Base-by-base conservation (phyloP, 2,329 filamentous ascomycete genomes). In the Ophiostoma piceae region DNA sequence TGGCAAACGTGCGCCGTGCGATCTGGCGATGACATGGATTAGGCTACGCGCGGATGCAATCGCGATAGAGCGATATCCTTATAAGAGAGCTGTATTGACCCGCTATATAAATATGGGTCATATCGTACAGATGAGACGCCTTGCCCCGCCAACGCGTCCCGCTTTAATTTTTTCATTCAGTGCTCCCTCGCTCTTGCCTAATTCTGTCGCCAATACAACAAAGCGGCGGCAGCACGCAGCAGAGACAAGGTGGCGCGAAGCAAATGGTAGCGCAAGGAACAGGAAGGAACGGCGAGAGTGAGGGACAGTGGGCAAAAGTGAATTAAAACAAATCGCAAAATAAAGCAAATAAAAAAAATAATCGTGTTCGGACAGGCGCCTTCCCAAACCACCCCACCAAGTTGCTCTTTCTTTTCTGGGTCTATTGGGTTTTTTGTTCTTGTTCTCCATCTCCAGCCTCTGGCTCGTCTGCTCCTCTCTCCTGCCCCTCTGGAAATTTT, bases 381-480 rank as follows among this genome's bases (percentile, higher is more conserved):
- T 65, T 22, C 62, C 35, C 62, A 64, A 26, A 66, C 6, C 39
- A 67, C 66, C 66, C 66, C 66, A 67, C 66, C 66, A 67, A 51
- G 32, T 9, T 26, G 37, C 39, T 65, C 37, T 39, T 65, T 47
- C 43, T 47, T 47, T 41, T 47, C 19, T 47, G 43, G 43, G 19
- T 9, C 37, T 65, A 19, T 39, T 41, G 5, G 43, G 22, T 66
- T 66, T 66, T 66, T 41, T 66, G 35, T 35, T 35, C 26, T 65
- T 16, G 11, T 35, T 51, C 64, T 47, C 70, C 66, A 71, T 69
- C 65, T 43, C 69, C 72, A 71, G 43, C 71, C 68, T 70, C 68
- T 43, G n/a, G 26, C 26, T 29, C 26, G 26, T 29, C 26, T 29
- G 16, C 35, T 41, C 37, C 5, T n/a, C 3, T n/a, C 35, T 43